Percentiles rank a stretch among this genome's conserved stretches.
Evolutionary conservation across 768 basidiomycete species (phyloP).

Genomic region (Amanita pallidorosea): DNA sequence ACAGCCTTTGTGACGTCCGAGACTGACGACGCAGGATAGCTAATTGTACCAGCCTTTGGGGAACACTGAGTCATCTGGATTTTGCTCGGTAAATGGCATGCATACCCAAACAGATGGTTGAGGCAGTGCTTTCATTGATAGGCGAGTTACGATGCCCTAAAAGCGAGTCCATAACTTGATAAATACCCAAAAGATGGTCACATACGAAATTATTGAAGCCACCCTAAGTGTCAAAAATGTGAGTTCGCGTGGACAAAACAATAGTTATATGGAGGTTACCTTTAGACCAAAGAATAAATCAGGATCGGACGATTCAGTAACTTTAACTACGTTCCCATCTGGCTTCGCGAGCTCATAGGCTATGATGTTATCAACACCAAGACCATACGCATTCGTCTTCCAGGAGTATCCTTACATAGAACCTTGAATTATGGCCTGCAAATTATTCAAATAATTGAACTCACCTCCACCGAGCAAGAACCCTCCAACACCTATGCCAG

Average conservation of each 20-base stretch:
- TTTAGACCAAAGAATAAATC: background rate
- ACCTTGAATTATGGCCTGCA: background rate
- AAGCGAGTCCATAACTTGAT: too few relatives aligned
- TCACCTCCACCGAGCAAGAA: background rate
- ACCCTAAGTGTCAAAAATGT: too few relatives aligned
- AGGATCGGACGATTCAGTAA: background rate
- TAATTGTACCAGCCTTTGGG: conserved; percentile 39
- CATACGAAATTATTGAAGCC: too few relatives aligned
- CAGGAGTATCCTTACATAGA: background rate
- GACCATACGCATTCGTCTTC: background rate
- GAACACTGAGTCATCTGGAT: background rate
- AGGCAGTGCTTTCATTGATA: background rate
- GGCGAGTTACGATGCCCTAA: background rate
- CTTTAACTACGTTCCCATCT: too few relatives aligned
- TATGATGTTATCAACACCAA: background rate
- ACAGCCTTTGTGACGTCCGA: conserved; percentile 24
- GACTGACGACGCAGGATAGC: conserved; percentile 14
- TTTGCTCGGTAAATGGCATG: background rate
- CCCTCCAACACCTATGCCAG: too few relatives aligned
- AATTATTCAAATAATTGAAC: background rate
- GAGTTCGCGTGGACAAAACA: too few relatives aligned
- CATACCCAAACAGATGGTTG: background rate
- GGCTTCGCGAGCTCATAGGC: background rate
- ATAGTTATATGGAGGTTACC: background rate
- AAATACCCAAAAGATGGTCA: too few relatives aligned